Conservation (phyloP, 768 basidiomycete genomes). For the Termitomyces sp. region DNA sequence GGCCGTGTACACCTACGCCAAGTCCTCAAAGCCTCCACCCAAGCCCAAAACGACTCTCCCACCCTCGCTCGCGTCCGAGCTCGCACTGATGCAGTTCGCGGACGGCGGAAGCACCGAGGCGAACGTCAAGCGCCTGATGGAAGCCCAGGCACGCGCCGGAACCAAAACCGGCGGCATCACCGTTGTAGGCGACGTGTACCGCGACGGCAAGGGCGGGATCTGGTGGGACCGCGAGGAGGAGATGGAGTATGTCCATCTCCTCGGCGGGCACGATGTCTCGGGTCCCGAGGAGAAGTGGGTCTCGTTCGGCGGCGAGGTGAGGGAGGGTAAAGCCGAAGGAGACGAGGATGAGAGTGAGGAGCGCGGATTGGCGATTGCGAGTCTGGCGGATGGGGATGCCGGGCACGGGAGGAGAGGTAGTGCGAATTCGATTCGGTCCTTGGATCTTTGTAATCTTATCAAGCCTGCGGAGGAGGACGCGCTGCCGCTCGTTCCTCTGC, state of each 20-base stretch:
- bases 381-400: slow-evolving; percentile 10
- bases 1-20: slow-evolving; percentile 44
- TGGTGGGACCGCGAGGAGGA: slow-evolving; percentile 76
- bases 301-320: slow-evolving; percentile 30
- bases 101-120: slow-evolving; percentile 60
- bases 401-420: slow-evolving; percentile 34
- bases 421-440: slow-evolving; percentile 43
- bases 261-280: slow-evolving; percentile 29
- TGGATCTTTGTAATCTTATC: slow-evolving; percentile 48
- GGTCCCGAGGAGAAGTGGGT: slow-evolving; percentile 38
- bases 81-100: slow-evolving; percentile 65
- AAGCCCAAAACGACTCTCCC: slow-evolving; percentile 23
- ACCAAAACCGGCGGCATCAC: slow-evolving; percentile 17
- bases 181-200: slow-evolving; percentile 47
- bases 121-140: slow-evolving; percentile 51
- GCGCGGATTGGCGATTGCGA: slow-evolving; percentile 15
- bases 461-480: slow-evolving; percentile 26
- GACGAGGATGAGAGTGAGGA: slow-evolving; percentile 6
- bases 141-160: slow-evolving; percentile 47
- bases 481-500: not conserved
- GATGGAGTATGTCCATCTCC: slow-evolving; percentile 62
- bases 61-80: slow-evolving; percentile 59
- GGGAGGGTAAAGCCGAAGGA: slow-evolving; percentile 15
- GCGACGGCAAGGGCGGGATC: slow-evolving; percentile 57
- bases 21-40: slow-evolving; percentile 34